These are phyloP conservation scores for Amanita pseudoporphyria DNA, from an alignment of 768 basidiomycete species.

Conservation along the genomic window DNA sequence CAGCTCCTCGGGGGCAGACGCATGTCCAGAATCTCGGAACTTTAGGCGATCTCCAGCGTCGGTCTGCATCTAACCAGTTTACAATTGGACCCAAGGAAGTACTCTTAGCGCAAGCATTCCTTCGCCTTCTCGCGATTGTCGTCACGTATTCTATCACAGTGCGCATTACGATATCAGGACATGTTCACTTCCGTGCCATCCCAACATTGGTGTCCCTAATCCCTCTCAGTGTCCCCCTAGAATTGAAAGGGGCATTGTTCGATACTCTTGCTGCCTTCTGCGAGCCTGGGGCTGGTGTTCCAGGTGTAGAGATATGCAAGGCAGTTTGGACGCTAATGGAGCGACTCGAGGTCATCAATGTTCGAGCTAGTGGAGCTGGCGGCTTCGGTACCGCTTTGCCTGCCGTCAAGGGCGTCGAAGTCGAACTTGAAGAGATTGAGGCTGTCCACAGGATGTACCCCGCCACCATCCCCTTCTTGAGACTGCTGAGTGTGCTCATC, in stretches of 20 bases:
- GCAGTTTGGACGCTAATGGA: conserved; percentile 83
- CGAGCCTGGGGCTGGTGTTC: conserved; percentile 61
- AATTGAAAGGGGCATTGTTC: conserved; percentile 81
- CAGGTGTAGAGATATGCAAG: conserved; percentile 73
- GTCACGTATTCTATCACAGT: conserved; percentile 69
- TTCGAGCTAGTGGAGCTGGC: conserved; percentile 34
- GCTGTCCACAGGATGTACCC: conserved; percentile 72
- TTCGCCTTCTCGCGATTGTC: conserved; percentile 69
- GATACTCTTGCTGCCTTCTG: conserved; percentile 78
- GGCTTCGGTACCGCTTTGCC: conserved; percentile 37
- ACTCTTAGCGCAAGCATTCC: conserved; percentile 69
- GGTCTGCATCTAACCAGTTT: conserved; percentile 38
- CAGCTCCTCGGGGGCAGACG: conserved; percentile 33
- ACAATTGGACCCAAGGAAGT: conserved; percentile 62
- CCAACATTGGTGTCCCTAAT: conserved; percentile 72
- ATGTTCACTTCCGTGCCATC: conserved; percentile 73
- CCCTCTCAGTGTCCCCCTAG: conserved; percentile 76
- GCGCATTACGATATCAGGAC: conserved; percentile 66
- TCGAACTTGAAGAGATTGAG: conserved; percentile 86
- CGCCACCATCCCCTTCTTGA: conserved; percentile 81
- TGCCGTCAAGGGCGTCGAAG: conserved; percentile 69
- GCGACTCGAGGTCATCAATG: conserved; percentile 73
- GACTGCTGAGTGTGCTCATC: conserved; percentile 72
- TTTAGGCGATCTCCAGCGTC: conserved; percentile 23
- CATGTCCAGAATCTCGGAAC: conserved; percentile 33